Evolutionary conservation across 331 rosid species (phyloP).

Genomic region (Telfairia occidentalis): DNA sequence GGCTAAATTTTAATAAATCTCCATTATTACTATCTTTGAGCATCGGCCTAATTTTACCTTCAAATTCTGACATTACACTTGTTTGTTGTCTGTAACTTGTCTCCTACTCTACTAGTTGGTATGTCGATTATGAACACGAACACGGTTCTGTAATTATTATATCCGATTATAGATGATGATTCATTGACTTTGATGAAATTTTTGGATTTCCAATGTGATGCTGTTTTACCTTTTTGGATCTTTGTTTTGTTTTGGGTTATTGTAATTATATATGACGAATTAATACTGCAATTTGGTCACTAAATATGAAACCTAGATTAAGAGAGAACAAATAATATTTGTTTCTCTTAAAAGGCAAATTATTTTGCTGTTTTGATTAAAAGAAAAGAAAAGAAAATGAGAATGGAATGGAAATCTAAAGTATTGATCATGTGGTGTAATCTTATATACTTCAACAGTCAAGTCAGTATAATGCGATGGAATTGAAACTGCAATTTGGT

Average conservation of each 20-base stretch:
- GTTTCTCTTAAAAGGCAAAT: no score
- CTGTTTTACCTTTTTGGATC: background rate
- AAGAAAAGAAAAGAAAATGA: no score
- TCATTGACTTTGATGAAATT: background rate
- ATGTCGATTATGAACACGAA: background rate
- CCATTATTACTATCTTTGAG: background rate
- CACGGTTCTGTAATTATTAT: background rate
- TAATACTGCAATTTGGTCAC: background rate
- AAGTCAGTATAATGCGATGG: no score
- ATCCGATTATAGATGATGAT: background rate
- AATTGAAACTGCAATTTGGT: no score
- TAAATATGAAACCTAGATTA: no score
- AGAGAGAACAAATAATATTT: no score
- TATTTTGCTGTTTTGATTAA: no score
- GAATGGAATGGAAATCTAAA: no score
- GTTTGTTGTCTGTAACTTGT: background rate
- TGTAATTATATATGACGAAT: background rate
- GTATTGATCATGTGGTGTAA: no score
- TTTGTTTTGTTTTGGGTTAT: background rate
- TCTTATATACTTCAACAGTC: no score
- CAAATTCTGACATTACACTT: background rate
- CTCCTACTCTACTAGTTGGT: background rate
- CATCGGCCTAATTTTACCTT: background rate
- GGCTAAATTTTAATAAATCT: background rate
- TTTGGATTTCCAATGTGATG: background rate